Base-by-base conservation (phyloP, 2,329 filamentous ascomycete genomes). In the Pseudopyrenochaeta lycopersici region DNA sequence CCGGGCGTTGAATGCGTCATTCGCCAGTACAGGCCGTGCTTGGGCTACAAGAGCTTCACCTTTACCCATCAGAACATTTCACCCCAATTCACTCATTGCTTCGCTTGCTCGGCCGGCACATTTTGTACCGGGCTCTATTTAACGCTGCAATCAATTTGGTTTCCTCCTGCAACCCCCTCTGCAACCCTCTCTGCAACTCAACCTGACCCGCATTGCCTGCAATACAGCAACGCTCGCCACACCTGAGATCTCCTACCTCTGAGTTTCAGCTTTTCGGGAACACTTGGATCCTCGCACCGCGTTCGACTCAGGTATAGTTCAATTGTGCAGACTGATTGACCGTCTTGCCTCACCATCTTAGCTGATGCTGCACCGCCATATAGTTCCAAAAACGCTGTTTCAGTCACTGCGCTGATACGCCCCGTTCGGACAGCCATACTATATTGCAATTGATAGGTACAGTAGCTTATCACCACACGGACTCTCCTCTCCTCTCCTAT, bases 381-480 rank as follows among this genome's bases (percentile, higher is more conserved):
- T 23, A 18, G 17, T 17, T 18, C 44, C 14, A 32, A n/a, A 36
- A 47, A 36, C 50, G 36, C 52, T 39, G 49, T 52, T 52, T 29
- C 30, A 56, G 41, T 49, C 52, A 56, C 56, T 52, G 60, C 55
- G n/a, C n/a, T n/a, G n/a, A n/a, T n/a, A n/a, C n/a, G n/a, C n/a
- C n/a, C n/a, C n/a, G n/a, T n/a, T n/a, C n/a, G 23, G 46, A 53
- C 54, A 21, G 38, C 23, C 38, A 17, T n/a, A 23, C 27, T 9
- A 52, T 46, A 44, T 52, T 52, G 21, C 52, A 38, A 5, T 31
- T 21, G n/a, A 46, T 15, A 36, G 23, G 45, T 49, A 54, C 12
- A 60, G 46, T 41, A 64, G 31, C 23, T n/a, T n/a, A 14, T 32
- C 31, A 31, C 39, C 33, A 27, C 18, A 21, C 21, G 30, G 21